Conservation (phyloP, 441 rosid species). For the Aquilaria agallochum region DNA sequence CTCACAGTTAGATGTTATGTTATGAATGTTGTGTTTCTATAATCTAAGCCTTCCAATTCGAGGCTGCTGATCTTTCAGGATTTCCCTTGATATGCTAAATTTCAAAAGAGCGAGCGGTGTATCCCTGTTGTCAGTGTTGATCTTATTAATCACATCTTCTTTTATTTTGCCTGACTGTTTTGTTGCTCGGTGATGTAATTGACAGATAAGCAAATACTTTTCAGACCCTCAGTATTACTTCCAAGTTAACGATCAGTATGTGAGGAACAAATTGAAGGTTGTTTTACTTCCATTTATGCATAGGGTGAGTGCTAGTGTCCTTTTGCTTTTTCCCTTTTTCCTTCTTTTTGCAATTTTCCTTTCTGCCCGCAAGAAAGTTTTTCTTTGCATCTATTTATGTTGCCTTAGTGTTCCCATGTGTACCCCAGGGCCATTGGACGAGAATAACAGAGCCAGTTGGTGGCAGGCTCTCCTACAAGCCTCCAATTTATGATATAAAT, state of each 20-base stretch:
- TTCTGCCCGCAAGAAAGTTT: neutral
- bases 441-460: constrained; percentile 94
- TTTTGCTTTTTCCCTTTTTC: neutral
- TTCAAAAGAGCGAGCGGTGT: too few relatives aligned
- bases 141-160: too few relatives aligned
- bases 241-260: constrained; percentile 95
- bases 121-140: neutral
- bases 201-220: constrained; percentile 82
- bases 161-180: constrained; percentile 6
- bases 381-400: neutral
- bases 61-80: too few relatives aligned
- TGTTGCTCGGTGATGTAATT: constrained; percentile 13
- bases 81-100: too few relatives aligned
- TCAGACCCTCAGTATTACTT: constrained; percentile 96
- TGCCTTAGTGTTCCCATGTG: constrained; percentile 18
- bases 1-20: too few relatives aligned
- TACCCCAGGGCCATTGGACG: constrained; percentile 86
- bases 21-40: too few relatives aligned
- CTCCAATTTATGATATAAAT: constrained; percentile 85
- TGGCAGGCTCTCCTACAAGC: constrained; percentile 92
- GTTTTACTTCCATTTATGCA: constrained; percentile 86
- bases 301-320: constrained; percentile 48
- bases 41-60: too few relatives aligned
- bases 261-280: constrained; percentile 93
- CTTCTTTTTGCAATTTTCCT: neutral